A percentile compares a stretch with the other conserved stretches of the same genome.
Evolutionary conservation across 2,329 filamentous ascomycete species (phyloP).

Genomic region (Podosphaera xanthii): DNA sequence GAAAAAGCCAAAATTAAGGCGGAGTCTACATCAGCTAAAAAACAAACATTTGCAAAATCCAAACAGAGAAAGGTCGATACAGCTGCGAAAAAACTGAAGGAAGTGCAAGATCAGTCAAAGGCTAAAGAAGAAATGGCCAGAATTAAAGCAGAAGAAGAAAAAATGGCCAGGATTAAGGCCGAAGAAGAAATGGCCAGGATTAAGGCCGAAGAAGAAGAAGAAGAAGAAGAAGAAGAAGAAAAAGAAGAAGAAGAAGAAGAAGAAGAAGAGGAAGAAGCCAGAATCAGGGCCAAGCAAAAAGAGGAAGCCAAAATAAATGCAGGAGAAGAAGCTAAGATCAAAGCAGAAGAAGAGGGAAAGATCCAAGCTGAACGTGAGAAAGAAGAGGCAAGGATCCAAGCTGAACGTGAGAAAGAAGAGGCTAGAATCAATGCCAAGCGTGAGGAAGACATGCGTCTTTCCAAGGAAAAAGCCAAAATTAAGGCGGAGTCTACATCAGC

Average conservation of each 20-base stretch:
- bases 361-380: background rate
- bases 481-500: constrained; percentile 20
- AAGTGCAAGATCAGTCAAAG: constrained; percentile 8
- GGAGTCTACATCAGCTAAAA: constrained; percentile 18
- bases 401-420: constrained; percentile 1
- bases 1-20: constrained; percentile 22
- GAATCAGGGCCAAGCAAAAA: background rate
- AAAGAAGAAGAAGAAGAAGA: background rate
- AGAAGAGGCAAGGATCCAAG: constrained; percentile 9
- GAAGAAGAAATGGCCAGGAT: constrained; percentile 17
- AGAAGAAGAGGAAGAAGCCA: background rate
- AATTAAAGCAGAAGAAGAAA: constrained; percentile 5
- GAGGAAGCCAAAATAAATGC: constrained; percentile 10
- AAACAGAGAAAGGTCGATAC: constrained; percentile 7
- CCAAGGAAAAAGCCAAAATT: constrained; percentile 19
- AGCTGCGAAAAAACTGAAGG: constrained; percentile 13
- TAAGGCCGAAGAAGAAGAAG: background rate
- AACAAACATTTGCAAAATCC: constrained; percentile 24
- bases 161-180: constrained; percentile 17
- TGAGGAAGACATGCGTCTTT: constrained; percentile 2
- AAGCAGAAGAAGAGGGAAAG: constrained; percentile 7
- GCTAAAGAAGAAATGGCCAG: constrained; percentile 20
- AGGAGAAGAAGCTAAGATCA: constrained; percentile 10
- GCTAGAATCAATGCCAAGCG: constrained; percentile 17
- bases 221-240: background rate